Evolutionary conservation across 345 rosid species (phyloP).

Genomic region (Euclidium syriacum): DNA sequence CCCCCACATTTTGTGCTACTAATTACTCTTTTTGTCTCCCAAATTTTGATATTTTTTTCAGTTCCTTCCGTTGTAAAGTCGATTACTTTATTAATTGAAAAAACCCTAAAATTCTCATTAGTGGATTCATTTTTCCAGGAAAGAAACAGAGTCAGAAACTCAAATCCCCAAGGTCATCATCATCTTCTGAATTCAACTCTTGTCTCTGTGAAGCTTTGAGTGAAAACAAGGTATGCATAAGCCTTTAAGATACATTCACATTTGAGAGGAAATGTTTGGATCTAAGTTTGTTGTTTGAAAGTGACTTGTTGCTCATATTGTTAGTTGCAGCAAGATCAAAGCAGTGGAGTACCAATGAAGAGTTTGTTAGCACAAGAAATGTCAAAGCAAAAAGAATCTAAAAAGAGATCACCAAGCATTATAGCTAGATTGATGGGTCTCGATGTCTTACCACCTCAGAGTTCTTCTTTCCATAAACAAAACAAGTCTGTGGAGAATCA

Average conservation of each 20-base stretch:
- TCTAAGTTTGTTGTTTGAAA: slow-evolving; percentile 17
- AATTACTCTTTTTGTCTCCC: slow-evolving; percentile 24
- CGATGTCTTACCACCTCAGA: slow-evolving; percentile 70
- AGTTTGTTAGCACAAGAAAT: slow-evolving; percentile 77
- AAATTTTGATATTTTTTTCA: background rate
- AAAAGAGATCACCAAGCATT: slow-evolving; percentile 67
- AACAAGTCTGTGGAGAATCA: slow-evolving; percentile 37
- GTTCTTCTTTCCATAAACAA: slow-evolving; percentile 38
- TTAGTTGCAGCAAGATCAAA: slow-evolving; percentile 46
- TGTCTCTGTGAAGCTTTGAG: slow-evolving; percentile 35
- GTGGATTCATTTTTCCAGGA: slow-evolving; percentile 51
- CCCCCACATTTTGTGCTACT: slow-evolving; percentile 24
- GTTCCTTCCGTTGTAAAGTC: slow-evolving; percentile 26
- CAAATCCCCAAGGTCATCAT: slow-evolving; percentile 39
- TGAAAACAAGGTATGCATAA: slow-evolving; percentile 52
- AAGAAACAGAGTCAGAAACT: slow-evolving; percentile 41
- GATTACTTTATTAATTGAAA: slow-evolving; percentile 13
- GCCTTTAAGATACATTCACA: slow-evolving; percentile 12
- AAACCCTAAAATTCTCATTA: slow-evolving; percentile 12
- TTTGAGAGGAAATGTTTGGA: background rate
- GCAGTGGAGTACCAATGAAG: slow-evolving; percentile 55
- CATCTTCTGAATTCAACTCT: slow-evolving; percentile 54
- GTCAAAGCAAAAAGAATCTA: slow-evolving; percentile 67
- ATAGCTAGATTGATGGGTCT: slow-evolving; percentile 96
- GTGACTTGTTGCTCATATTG: slow-evolving; percentile 23